A percentile compares a stretch with the other conserved stretches of the same genome.
Evolutionary conservation across 495 filamentous ascomycete genomes (phyloP).

Genomic region (Hypoxylon fragiforme): DNA sequence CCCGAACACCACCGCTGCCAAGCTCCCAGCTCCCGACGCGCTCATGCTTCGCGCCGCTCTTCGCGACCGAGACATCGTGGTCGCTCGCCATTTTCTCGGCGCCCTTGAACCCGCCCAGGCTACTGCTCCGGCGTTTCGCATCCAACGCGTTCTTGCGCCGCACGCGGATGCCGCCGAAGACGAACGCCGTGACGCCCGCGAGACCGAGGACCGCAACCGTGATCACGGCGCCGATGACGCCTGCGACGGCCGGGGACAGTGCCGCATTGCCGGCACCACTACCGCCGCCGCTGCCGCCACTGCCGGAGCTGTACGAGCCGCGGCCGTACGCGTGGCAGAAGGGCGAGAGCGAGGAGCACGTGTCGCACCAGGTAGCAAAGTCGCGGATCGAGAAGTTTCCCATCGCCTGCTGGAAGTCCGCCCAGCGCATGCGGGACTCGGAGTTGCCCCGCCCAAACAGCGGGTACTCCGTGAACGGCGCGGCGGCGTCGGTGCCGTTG

Average conservation of each 20-base stretch:
- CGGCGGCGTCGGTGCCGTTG: slow-evolving; percentile 33
- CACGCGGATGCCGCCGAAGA: slow-evolving; percentile 38
- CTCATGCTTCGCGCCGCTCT: slow-evolving; percentile 40
- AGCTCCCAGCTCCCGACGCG: slow-evolving; percentile 50
- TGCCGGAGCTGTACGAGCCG: not conserved
- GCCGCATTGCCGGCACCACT: not conserved
- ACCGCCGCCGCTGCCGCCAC: not conserved
- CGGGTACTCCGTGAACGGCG: slow-evolving; percentile 32
- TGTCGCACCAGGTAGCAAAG: slow-evolving; percentile 37
- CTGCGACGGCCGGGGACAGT: slow-evolving; percentile 39
- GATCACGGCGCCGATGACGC: slow-evolving; percentile 44
- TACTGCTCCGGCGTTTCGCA: slow-evolving; percentile 16
- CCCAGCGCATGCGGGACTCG: slow-evolving; percentile 31
- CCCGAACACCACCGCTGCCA: slow-evolving; percentile 1
- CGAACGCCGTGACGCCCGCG: slow-evolving; percentile 24
- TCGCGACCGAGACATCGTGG: slow-evolving; percentile 39
- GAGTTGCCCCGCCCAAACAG: slow-evolving; percentile 39
- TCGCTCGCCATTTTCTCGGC: slow-evolving; percentile 45
- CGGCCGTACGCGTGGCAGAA: slow-evolving; percentile 35
- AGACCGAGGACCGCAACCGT: slow-evolving; percentile 33
- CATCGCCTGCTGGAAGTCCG: slow-evolving; percentile 33
- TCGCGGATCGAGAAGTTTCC: slow-evolving; percentile 29
- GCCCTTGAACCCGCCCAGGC: slow-evolving; percentile 43
- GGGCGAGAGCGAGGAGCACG: slow-evolving; percentile 31
- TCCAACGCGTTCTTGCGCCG: slow-evolving; percentile 14